These are phyloP conservation scores for Phytomonas francai DNA, from an alignment of 208 protist species.

Conservation along the genomic window DNA sequence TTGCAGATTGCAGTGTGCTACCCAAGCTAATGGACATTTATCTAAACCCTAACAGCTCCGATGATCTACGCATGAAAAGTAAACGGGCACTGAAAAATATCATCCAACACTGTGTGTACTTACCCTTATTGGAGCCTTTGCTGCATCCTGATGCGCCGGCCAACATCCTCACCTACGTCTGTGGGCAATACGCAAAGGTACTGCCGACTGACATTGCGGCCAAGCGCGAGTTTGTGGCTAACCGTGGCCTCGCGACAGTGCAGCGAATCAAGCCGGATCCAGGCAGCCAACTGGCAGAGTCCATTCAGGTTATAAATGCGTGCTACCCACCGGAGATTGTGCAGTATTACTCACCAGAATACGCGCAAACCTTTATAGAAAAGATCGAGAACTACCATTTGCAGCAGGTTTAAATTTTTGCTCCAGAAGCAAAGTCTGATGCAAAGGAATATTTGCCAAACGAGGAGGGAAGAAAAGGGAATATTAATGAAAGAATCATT, in stretches of 20 bases:
- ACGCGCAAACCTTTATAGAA: constrained; percentile 92
- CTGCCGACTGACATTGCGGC: constrained; percentile 95
- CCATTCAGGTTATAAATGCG: constrained; percentile 96
- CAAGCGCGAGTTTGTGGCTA: constrained; percentile 94
- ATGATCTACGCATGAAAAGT: constrained; percentile 94
- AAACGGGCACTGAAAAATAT: constrained; percentile 95
- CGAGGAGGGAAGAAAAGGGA: constrained; percentile 1
- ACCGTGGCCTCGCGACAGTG: constrained; percentile 90
- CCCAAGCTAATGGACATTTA: constrained; percentile 90
- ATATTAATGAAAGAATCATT: background rate
- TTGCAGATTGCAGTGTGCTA: constrained; percentile 95
- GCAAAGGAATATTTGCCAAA: background rate
- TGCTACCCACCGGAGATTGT: constrained; percentile 98
- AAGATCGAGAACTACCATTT: constrained; percentile 94
- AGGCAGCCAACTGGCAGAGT: constrained; percentile 93
- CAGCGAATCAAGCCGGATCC: constrained; percentile 94
- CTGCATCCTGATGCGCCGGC: constrained; percentile 91
- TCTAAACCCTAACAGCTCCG: constrained; percentile 78
- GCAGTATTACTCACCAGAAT: constrained; percentile 97
- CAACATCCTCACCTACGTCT: constrained; percentile 96
- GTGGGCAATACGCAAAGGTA: constrained; percentile 97
- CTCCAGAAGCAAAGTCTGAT: background rate
- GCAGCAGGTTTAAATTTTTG: constrained; percentile 45
- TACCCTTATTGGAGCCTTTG: constrained; percentile 95
- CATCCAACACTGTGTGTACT: constrained; percentile 94